Evolutionary conservation across 805 yeast species (phyloP).

Genomic region (Candida jianshihensis): DNA sequence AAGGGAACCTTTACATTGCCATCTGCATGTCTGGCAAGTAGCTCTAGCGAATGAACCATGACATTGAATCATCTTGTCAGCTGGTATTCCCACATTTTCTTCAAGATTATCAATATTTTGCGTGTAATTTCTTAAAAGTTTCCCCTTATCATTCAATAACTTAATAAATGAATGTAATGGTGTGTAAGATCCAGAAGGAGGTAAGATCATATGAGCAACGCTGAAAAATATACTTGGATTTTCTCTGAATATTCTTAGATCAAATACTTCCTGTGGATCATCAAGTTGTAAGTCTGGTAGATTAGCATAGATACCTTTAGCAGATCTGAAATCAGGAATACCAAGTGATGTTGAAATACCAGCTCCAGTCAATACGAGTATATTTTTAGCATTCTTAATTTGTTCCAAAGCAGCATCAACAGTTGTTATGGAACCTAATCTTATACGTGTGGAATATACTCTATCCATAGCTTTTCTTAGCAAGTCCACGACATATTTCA

Average conservation of each 20-base stretch:
- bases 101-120: slow-evolving; percentile 89
- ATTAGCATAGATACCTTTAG: slow-evolving; percentile 75
- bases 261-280: slow-evolving; percentile 91
- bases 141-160: slow-evolving; percentile 66
- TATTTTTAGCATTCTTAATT: slow-evolving; percentile 47
- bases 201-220: slow-evolving; percentile 80
- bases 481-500: slow-evolving; percentile 41
- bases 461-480: slow-evolving; percentile 60
- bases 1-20: slow-evolving; percentile 56
- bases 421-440: slow-evolving; percentile 47
- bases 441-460: slow-evolving; percentile 48
- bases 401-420: slow-evolving; percentile 51
- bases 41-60: slow-evolving; percentile 92
- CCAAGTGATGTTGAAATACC: slow-evolving; percentile 89
- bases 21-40: slow-evolving; percentile 71
- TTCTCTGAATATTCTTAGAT: slow-evolving; percentile 57
- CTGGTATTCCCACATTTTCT: slow-evolving; percentile 64
- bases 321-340: slow-evolving; percentile 87
- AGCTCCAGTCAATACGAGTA: slow-evolving; percentile 83
- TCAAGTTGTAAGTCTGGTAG: slow-evolving; percentile 60
- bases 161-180: slow-evolving; percentile 80
- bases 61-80: slow-evolving; percentile 73
- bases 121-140: slow-evolving; percentile 76
- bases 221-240: slow-evolving; percentile 80
- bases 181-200: slow-evolving; percentile 59